These are phyloP conservation scores for Zymoseptoria ardabiliae DNA, from an alignment of 2,329 filamentous ascomycete genomes.

Conservation along the genomic window DNA sequence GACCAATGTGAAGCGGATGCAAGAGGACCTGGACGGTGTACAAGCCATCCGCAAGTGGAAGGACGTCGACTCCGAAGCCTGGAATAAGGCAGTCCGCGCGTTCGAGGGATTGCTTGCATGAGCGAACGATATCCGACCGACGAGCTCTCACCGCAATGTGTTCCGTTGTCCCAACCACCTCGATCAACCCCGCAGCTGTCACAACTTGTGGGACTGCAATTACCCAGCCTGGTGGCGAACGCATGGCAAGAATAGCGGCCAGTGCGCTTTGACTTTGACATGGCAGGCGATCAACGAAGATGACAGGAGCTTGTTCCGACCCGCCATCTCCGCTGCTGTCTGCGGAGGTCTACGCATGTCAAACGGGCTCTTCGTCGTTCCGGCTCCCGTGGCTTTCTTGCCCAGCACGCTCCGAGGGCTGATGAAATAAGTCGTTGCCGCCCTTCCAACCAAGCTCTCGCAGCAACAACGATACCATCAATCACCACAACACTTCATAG, in stretches of 20 bases:
- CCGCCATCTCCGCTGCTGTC: background rate
- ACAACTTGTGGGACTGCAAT: background rate
- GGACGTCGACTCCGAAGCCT: conserved; percentile 1
- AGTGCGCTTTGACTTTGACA: background rate
- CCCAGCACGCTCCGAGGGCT: too few relatives aligned
- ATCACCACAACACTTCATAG: too few relatives aligned
- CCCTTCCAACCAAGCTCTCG: too few relatives aligned
- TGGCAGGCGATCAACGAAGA: background rate
- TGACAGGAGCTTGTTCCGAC: background rate
- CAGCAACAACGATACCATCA: too few relatives aligned
- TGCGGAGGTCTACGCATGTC: background rate
- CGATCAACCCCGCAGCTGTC: background rate
- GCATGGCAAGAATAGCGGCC: background rate
- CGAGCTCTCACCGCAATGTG: background rate
- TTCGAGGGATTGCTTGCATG: conserved; percentile 10
- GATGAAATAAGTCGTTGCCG: too few relatives aligned
- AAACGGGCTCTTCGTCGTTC: background rate
- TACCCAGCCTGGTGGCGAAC: background rate
- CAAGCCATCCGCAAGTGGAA: conserved; percentile 12
- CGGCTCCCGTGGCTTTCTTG: too few relatives aligned
- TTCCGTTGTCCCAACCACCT: background rate
- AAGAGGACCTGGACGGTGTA: conserved; percentile 43
- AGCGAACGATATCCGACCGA: background rate
- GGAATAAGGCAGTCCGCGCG: conserved; percentile 1
- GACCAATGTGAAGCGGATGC: conserved; percentile 46